These are phyloP conservation scores for Elsinoe australis DNA, from an alignment of 2,329 filamentous ascomycete species.

Conservation along the genomic window DNA sequence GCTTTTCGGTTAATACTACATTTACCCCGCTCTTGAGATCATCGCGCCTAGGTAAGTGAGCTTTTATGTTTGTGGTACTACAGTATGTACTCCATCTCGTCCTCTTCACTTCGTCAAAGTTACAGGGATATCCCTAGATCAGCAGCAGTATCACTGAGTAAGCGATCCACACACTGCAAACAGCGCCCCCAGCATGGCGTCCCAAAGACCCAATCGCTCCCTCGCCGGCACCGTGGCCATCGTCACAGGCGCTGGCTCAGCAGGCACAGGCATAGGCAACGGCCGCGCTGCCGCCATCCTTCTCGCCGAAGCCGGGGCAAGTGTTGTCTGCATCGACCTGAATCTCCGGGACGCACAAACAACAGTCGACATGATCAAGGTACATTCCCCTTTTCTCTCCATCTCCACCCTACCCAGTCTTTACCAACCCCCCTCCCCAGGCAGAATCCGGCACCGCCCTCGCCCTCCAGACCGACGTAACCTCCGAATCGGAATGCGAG, in stretches of 20 bases:
- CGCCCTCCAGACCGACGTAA: conserved; percentile 49
- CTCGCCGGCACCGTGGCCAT: conserved; percentile 44
- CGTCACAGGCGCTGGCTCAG: conserved; percentile 52
- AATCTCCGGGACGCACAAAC: conserved; percentile 43
- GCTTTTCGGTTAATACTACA: no score
- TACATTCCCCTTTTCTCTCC: neutral
- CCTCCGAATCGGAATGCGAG: conserved; percentile 45
- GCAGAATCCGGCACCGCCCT: conserved; percentile 34
- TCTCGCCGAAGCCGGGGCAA: conserved; percentile 51
- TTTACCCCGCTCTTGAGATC: no score
- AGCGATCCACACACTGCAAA: no score
- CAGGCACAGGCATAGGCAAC: conserved; percentile 53
- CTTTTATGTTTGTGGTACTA: no score
- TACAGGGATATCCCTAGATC: no score
- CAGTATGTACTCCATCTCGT: no score
- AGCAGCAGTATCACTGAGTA: no score
- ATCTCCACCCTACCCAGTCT: neutral
- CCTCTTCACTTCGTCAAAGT: no score
- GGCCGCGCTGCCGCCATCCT: conserved; percentile 52
- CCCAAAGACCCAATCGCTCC: conserved; percentile 38
- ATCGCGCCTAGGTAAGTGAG: no score
- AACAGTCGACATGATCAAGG: conserved; percentile 48
- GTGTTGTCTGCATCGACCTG: conserved; percentile 53
- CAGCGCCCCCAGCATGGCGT: no score
- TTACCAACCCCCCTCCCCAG: neutral